Conservation (phyloP, 441 rosid species). For the Adansonia gregorii region DNA sequence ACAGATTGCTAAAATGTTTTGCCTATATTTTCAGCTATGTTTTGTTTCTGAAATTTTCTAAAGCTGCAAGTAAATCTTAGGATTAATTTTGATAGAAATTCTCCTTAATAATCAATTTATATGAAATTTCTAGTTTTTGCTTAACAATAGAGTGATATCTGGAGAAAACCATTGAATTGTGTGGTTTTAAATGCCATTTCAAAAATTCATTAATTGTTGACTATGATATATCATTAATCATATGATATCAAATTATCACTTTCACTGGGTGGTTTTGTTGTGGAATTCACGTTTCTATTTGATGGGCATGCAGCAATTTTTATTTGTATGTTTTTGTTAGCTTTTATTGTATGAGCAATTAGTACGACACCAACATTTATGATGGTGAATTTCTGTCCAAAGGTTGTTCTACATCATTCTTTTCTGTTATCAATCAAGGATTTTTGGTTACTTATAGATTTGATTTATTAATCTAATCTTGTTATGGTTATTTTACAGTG, state of each 20-base stretch:
- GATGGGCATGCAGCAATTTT: background rate
- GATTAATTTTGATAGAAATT: background rate
- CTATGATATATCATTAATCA: background rate
- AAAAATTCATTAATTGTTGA: background rate
- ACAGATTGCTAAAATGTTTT: background rate
- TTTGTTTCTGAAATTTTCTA: background rate
- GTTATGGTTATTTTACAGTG: conserved; percentile 37
- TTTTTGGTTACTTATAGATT: conserved; percentile 1
- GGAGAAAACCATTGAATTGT: background rate
- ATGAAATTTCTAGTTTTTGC: background rate
- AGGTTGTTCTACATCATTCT: background rate
- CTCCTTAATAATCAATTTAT: background rate
- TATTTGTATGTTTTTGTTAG: background rate
- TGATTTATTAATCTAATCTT: background rate
- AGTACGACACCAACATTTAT: background rate
- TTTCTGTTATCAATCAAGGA: background rate
- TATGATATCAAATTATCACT: background rate
- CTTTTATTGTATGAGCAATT: background rate
- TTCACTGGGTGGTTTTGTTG: background rate
- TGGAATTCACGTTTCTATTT: background rate
- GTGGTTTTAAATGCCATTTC: background rate
- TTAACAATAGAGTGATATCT: background rate
- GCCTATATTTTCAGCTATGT: background rate
- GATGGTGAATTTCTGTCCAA: too few relatives aligned
- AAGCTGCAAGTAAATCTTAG: background rate